Conservation (phyloP, 805 yeast genomes). For the Metschnikowia colocasiae region DNA sequence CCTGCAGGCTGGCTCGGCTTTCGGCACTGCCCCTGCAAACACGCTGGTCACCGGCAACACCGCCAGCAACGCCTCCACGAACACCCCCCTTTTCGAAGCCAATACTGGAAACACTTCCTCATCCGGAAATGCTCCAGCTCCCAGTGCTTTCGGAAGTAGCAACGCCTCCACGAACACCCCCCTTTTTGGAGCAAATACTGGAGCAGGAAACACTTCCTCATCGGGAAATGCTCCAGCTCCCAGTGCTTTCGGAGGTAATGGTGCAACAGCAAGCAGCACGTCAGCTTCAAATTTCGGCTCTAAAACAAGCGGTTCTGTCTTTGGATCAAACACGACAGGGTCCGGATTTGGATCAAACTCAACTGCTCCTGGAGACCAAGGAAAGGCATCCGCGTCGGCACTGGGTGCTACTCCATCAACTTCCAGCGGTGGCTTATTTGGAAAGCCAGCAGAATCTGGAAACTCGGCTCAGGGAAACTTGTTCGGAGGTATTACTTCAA, state of each 20-base stretch:
- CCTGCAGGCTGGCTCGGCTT: slow-evolving; percentile 4
- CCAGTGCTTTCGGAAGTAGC: not conserved
- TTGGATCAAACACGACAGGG: not conserved
- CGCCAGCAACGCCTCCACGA: not conserved
- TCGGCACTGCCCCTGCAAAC: slow-evolving; percentile 5
- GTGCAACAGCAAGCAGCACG: not conserved
- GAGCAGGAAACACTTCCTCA: no score
- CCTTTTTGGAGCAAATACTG: not conserved
- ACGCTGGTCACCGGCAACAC: not conserved
- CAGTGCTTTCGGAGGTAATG: not conserved
- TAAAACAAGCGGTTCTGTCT: not conserved
- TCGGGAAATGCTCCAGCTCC: not conserved
- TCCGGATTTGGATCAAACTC: not conserved
- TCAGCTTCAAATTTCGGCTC: not conserved
- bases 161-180: not conserved
- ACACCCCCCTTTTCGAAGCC: not conserved
- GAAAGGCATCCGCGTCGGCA: not conserved
- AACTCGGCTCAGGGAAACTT: slow-evolving; percentile 4
- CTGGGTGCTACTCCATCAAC: not conserved
- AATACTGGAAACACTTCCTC: not conserved
- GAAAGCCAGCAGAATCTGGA: not conserved
- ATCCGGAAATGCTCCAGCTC: not conserved
- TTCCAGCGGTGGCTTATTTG: not conserved
- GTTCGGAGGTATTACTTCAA: slow-evolving; percentile 1
- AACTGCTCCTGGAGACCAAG: not conserved